Evolutionary conservation across 805 yeast genomes (phyloP), one percentile per base, ranked within the genome.

Genomic region (Candida sanyiensis): DNA sequence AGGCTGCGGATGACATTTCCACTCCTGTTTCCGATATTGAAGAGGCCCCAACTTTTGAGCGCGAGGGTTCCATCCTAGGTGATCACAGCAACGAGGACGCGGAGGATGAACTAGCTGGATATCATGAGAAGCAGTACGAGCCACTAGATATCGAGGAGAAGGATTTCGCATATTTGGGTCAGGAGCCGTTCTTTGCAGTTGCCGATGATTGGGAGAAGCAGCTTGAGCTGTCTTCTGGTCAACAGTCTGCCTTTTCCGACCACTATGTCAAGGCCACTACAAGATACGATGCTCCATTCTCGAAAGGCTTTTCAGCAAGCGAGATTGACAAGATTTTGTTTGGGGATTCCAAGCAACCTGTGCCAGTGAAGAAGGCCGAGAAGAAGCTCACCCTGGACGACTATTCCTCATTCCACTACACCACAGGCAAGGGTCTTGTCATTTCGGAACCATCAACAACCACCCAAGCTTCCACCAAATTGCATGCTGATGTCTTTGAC

Each of bases 121-220:
- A 31, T 18, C 34, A 13, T 21, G 84, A 80, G 47, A 80, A 76
- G 49, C 82, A 77, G 3, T 83, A 74, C 53, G 93, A 83, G 56
- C 90, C 90, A 0, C 48, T 49, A n/a, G 75, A 76, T 42, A 60
- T 72, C 12, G 63, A 62, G 18, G 73, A 65, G 22, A 54, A 63
- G 2, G 78, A 73, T 50, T 61, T 69, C 56, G 71, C 52, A 26
- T 67, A 62, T 45, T 58, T 65, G 30, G 72, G 68, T 44, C 64
- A 56, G 5, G 62, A 63, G 20, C 70, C 78, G 1, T 55, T 65
- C 21, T 61, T 77, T 29, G 72, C 77, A 1, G 65, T 67, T 1
- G 68, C 81, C 6, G 66, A 66, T 23, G 72, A 79, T 46, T 84
- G 94, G 90, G 64, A 73, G 18, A 64, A 70, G 11, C 90, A 83